Percentiles rank a stretch among this genome's conserved stretches.
Conservation (phyloP, 192 early-diverging fungal species). For the Helicostylum pulchrum region DNA sequence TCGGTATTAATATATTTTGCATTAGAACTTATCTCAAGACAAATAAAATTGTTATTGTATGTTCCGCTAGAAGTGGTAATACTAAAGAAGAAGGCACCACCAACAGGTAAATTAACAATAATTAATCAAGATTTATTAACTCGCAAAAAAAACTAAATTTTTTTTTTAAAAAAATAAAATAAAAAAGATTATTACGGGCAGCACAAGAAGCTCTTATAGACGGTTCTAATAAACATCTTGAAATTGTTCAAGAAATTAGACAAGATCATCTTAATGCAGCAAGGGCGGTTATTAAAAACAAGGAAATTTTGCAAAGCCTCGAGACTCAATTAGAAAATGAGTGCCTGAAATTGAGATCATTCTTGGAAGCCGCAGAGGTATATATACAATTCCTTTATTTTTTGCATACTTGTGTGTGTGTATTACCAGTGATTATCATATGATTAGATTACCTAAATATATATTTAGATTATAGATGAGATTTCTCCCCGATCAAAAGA, state of each 20-base stretch:
- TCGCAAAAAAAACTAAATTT: too few relatives aligned
- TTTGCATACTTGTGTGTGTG: too few relatives aligned
- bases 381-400: not conserved
- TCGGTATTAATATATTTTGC: not conserved
- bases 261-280: conserved; percentile 67
- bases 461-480: conserved; percentile 74
- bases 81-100: conserved; percentile 86
- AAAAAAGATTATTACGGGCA: conserved; percentile 46
- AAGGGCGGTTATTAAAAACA: conserved; percentile 43
- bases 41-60: conserved; percentile 72
- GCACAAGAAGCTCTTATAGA: conserved; percentile 28
- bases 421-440: too few relatives aligned
- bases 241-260: conserved; percentile 76
- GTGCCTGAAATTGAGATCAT: conserved; percentile 69
- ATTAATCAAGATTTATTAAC: not conserved
- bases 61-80: conserved; percentile 83
- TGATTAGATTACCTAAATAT: not conserved
- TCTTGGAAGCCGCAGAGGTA: conserved; percentile 81
- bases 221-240: conserved; percentile 44
- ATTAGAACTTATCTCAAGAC: conserved; percentile 43
- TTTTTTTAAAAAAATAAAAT: too few relatives aligned
- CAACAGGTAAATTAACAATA: conserved; percentile 45
- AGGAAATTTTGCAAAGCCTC: conserved; percentile 39
- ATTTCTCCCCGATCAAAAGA: conserved; percentile 90
- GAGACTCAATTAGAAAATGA: conserved; percentile 61